A percentile compares a stretch with the other conserved stretches of the same genome.
Evolutionary conservation across 1,139 yeast genomes (phyloP).

Genomic region (Yamadazyma conglobata): DNA sequence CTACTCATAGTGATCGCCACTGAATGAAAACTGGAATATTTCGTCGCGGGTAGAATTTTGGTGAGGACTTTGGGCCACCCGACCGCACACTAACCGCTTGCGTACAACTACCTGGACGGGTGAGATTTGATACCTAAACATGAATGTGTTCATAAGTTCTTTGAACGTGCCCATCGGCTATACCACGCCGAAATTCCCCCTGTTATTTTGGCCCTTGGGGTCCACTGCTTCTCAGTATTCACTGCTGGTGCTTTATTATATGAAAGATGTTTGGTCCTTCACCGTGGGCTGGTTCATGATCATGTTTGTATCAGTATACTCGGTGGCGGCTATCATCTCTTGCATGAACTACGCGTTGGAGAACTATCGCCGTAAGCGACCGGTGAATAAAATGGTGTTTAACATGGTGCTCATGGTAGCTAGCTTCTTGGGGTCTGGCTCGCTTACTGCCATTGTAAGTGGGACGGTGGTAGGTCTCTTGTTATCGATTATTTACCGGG

Average conservation of each 20-base stretch:
- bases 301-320: conserved; percentile 59
- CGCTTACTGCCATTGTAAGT: conserved; percentile 60
- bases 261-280: conserved; percentile 78
- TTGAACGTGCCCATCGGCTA: conserved; percentile 74
- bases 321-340: conserved; percentile 64
- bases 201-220: conserved; percentile 70
- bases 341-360: conserved; percentile 33
- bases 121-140: no score
- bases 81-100: no score
- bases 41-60: no score
- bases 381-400: conserved; percentile 1
- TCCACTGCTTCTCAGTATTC: conserved; percentile 38
- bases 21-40: no score
- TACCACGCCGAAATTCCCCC: conserved; percentile 74
- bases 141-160: conserved; percentile 35
- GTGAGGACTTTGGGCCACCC: no score
- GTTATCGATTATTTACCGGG: conserved; percentile 60
- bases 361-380: conserved; percentile 17
- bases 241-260: conserved; percentile 61
- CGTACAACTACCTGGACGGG: no score
- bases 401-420: conserved; percentile 35
- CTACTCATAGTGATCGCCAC: conserved; percentile 37
- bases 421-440: conserved; percentile 51
- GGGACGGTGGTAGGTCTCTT: conserved; percentile 77
- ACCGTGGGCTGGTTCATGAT: conserved; percentile 80